Evolutionary conservation across 257 asterid genomes (phyloP).

Genomic region (Solanum piurae): DNA sequence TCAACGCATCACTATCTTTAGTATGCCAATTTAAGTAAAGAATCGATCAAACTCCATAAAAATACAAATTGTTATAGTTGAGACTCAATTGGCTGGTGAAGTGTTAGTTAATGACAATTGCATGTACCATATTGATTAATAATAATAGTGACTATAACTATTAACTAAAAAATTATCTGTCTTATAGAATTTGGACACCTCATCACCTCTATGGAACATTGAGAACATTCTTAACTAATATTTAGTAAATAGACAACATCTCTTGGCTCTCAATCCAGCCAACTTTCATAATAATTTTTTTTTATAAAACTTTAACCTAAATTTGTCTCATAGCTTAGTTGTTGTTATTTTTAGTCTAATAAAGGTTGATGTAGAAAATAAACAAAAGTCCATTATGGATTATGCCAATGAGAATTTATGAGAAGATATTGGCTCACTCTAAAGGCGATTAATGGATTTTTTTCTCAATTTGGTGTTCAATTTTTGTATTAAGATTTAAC

Average conservation of each 20-base stretch:
- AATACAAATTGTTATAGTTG: too few relatives aligned
- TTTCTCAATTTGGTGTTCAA: rapidly evolving
- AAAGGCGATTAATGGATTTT: background rate
- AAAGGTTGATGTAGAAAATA: background rate
- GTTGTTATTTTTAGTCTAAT: background rate
- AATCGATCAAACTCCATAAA: too few relatives aligned
- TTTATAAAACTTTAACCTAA: background rate
- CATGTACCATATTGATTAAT: background rate
- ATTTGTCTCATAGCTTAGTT: background rate
- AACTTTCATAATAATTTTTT: background rate
- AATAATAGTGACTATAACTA: background rate
- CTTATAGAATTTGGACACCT: background rate
- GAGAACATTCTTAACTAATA: background rate
- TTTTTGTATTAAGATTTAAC: background rate
- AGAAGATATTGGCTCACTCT: background rate
- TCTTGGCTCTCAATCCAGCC: background rate
- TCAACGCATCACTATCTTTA: background rate
- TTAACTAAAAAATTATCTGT: background rate
- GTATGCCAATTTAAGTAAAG: too few relatives aligned
- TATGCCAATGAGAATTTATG: background rate
- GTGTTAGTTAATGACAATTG: background rate
- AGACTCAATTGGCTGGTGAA: background rate
- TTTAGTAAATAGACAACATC: background rate
- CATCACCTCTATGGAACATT: background rate
- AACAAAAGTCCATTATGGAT: background rate